Evolutionary conservation across 2,329 filamentous ascomycete species (phyloP).

Genomic region (Lojkania enalia): DNA sequence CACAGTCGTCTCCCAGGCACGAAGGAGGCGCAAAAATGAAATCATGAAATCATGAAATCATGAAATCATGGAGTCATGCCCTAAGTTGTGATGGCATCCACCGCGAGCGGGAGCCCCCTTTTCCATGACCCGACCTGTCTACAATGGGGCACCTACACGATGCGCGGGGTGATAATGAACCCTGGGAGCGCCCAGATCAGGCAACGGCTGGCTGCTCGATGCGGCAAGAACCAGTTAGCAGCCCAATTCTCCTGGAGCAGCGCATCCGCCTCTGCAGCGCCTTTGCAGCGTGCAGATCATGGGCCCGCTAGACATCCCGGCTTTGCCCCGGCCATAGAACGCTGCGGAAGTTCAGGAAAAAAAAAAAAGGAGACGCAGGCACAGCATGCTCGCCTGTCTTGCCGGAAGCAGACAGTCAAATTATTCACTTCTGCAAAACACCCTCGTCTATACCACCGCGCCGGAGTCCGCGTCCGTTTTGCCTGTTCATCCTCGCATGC

Average conservation of each 20-base stretch:
- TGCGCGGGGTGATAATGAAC: too few relatives aligned
- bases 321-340: neutral
- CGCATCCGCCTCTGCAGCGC: neutral
- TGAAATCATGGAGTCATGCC: neutral
- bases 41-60: neutral
- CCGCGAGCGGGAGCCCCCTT: too few relatives aligned
- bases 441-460: neutral
- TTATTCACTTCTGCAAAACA: constrained; percentile 6
- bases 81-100: neutral
- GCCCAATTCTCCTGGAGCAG: neutral
- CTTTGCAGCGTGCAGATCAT: constrained; percentile 2
- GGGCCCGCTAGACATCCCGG: too few relatives aligned
- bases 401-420: neutral
- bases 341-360: neutral
- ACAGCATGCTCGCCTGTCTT: neutral
- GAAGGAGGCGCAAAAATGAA: neutral
- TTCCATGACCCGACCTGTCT: too few relatives aligned
- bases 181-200: neutral
- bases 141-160: too few relatives aligned
- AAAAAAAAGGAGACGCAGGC: neutral
- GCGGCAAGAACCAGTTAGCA: neutral
- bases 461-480: constrained; percentile 1
- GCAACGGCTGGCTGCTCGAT: neutral
- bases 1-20: neutral
- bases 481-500: neutral